A percentile compares a stretch with the other conserved stretches of the same genome.
Conservation (phyloP, 78 protist species). For the Emiliania huxleyi region DNA sequence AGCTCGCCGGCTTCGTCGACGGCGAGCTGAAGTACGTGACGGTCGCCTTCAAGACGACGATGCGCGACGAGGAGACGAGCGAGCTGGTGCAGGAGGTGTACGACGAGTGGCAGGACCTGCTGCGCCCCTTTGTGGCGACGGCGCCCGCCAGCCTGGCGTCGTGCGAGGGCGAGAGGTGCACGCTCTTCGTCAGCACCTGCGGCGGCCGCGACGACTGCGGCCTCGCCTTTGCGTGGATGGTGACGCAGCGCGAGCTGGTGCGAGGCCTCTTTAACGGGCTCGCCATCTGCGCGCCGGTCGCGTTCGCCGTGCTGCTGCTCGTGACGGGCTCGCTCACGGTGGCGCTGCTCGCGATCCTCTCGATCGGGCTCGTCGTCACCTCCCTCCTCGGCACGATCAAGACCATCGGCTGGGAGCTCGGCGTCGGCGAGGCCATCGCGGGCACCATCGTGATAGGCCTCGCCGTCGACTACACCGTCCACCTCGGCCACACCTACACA, state of each 20-base stretch:
- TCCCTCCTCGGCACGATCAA: background rate
- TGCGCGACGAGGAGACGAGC: background rate
- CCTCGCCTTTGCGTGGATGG: background rate
- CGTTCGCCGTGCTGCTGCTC: slow-evolving; percentile 24
- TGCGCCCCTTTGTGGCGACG: background rate
- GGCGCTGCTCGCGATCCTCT: background rate
- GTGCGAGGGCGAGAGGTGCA: background rate
- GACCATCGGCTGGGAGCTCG: slow-evolving; percentile 24
- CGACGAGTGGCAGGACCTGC: background rate
- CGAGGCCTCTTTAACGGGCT: background rate
- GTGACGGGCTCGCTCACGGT: background rate
- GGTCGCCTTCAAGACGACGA: background rate
- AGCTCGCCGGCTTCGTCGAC: slow-evolving; percentile 14
- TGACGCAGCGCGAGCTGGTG: background rate
- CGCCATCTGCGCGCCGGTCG: slow-evolving; percentile 47
- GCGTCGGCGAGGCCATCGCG: slow-evolving; percentile 37
- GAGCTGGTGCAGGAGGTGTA: background rate
- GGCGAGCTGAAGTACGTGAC: background rate
- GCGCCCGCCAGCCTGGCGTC: background rate
- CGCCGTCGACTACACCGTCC: slow-evolving; percentile 40
- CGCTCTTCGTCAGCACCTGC: background rate
- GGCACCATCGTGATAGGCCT: slow-evolving; percentile 9
- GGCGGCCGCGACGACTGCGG: no score
- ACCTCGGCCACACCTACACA: slow-evolving; percentile 30
- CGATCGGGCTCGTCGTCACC: slow-evolving; percentile 41